phyloP scores from a whole-genome alignment of 2,329 filamentous ascomycete species.

The Diaporthe eres region DNA sequence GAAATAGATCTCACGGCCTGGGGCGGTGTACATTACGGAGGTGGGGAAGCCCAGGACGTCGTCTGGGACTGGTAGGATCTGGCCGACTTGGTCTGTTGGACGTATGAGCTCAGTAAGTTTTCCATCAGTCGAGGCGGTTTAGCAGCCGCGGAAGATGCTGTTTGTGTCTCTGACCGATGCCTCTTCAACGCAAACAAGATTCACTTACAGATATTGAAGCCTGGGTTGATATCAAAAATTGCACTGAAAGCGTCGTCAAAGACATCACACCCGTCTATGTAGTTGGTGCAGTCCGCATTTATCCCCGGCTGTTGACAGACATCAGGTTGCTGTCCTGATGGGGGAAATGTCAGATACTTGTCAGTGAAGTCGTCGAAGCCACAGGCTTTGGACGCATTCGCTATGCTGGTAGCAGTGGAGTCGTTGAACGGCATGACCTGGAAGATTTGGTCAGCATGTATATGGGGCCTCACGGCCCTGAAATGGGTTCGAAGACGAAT shows the following conservation, averaged over 20 bases:
- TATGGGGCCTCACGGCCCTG: neutral
- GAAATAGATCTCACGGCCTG: conserved; percentile 73
- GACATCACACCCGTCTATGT: conserved; percentile 66
- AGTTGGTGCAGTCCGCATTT: conserved; percentile 51
- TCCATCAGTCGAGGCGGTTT: neutral
- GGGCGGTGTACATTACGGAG: conserved; percentile 70
- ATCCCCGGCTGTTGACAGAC: conserved; percentile 54
- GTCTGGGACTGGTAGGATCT: conserved; percentile 56
- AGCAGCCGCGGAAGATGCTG: neutral
- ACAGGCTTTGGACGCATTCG: conserved; percentile 66
- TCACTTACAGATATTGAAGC: conserved; percentile 63
- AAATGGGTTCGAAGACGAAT: neutral
- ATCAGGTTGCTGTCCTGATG: conserved; percentile 68
- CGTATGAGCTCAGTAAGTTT: conserved; percentile 50
- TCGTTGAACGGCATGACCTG: conserved; percentile 72
- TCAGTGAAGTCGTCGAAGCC: conserved; percentile 71
- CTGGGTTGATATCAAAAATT: conserved; percentile 73
- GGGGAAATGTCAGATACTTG: conserved; percentile 75
- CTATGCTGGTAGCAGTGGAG: conserved; percentile 63
- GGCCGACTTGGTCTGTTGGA: conserved; percentile 74
- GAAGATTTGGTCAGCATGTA: neutral
- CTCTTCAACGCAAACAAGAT: neutral
- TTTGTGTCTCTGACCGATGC: no score
- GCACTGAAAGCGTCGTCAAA: conserved; percentile 67
- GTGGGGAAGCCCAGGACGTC: conserved; percentile 62